phyloP scores from a whole-genome alignment of 2,329 filamentous ascomycete species.

The Colletotrichum sp. region DNA sequence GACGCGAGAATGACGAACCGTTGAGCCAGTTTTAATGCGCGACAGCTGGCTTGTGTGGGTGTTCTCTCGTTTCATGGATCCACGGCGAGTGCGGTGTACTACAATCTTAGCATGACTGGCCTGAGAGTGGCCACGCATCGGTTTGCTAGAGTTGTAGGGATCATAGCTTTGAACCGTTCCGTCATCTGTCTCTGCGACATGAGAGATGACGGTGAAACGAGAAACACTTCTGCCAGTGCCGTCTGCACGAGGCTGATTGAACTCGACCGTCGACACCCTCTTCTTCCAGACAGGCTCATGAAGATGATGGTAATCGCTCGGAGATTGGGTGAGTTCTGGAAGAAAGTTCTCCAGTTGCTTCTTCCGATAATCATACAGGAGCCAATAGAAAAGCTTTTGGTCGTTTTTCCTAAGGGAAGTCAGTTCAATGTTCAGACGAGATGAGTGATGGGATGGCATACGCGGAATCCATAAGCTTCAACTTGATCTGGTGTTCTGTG shows the following conservation, averaged over 20 bases:
- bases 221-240: constrained; percentile 61
- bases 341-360: constrained; percentile 88
- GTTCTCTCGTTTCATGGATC: constrained; percentile 29
- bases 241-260: constrained; percentile 49
- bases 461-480: constrained; percentile 57
- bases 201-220: constrained; percentile 70
- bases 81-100: constrained; percentile 58
- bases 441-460: neutral
- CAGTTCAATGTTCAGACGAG: constrained; percentile 18
- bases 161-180: constrained; percentile 75
- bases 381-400: constrained; percentile 91
- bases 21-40: constrained; percentile 40
- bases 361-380: constrained; percentile 82
- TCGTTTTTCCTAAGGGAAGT: constrained; percentile 72
- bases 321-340: constrained; percentile 79
- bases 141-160: constrained; percentile 75
- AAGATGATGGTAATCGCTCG: constrained; percentile 89
- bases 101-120: constrained; percentile 70
- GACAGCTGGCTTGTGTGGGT: constrained; percentile 36
- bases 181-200: constrained; percentile 55
- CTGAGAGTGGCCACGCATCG: constrained; percentile 46
- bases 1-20: constrained; percentile 24
- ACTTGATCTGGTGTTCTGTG: constrained; percentile 72
- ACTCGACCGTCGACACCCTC: constrained; percentile 66
- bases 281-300: constrained; percentile 62